Conservation (phyloP, 805 yeast species). For the Hanseniaspora hatyaiensis region DNA sequence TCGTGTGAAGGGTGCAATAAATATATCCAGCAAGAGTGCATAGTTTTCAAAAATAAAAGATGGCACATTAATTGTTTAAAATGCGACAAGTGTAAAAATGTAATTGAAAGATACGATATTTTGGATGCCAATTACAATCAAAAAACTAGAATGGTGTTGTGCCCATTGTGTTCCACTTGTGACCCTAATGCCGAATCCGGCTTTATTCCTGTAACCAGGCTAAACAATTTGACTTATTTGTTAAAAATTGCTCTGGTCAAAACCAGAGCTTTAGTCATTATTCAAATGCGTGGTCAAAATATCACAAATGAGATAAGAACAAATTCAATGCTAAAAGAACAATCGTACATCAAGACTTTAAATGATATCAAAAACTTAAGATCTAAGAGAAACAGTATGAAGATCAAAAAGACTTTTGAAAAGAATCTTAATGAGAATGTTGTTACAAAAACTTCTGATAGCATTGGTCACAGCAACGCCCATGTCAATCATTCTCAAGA, state of each 20-base stretch:
- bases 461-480: too few relatives aligned
- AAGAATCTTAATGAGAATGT: slow-evolving; percentile 43
- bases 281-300: slow-evolving; percentile 12
- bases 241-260: slow-evolving; percentile 75
- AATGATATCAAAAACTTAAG: slow-evolving; percentile 66
- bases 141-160: slow-evolving; percentile 36
- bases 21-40: slow-evolving; percentile 77
- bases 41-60: slow-evolving; percentile 46
- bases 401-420: slow-evolving; percentile 33
- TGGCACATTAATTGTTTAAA: slow-evolving; percentile 75
- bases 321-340: slow-evolving; percentile 30
- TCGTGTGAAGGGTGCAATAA: slow-evolving; percentile 58
- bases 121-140: slow-evolving; percentile 35
- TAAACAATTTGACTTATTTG: slow-evolving; percentile 63
- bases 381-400: slow-evolving; percentile 56
- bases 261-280: slow-evolving; percentile 49
- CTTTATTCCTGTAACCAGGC: slow-evolving; percentile 51
- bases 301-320: slow-evolving; percentile 18
- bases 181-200: slow-evolving; percentile 42
- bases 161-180: slow-evolving; percentile 50
- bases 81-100: slow-evolving; percentile 49
- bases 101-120: slow-evolving; percentile 32
- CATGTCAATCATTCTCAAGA: slow-evolving; percentile 35
- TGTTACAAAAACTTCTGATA: neutral
- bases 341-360: slow-evolving; percentile 53